A percentile compares a stretch with the other conserved stretches of the same genome.
Evolutionary conservation across 768 basidiomycete genomes (phyloP).

Genomic region (Termitomyces sp.): DNA sequence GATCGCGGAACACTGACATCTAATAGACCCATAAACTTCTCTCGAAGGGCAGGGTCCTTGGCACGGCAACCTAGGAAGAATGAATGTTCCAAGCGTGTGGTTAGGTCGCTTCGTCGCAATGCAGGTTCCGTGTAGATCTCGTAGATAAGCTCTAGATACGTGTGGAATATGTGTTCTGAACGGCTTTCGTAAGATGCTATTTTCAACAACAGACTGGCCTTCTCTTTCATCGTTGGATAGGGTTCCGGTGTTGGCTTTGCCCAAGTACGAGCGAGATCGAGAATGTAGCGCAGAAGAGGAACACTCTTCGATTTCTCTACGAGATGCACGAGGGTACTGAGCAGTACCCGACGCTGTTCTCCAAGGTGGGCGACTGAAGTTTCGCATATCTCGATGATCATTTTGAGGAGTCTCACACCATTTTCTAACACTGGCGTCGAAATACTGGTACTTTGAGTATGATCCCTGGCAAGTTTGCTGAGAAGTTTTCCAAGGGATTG

Average conservation of each 20-base stretch:
- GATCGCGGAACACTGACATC: slow-evolving; percentile 85
- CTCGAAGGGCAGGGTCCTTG: slow-evolving; percentile 70
- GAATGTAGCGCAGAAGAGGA: slow-evolving; percentile 73
- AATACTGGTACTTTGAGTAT: slow-evolving; percentile 52
- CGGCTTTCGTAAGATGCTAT: slow-evolving; percentile 82
- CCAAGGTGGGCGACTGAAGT: slow-evolving; percentile 73
- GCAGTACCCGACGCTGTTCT: slow-evolving; percentile 79
- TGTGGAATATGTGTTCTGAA: slow-evolving; percentile 71
- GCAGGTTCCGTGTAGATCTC: slow-evolving; percentile 89
- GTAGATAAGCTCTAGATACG: slow-evolving; percentile 85
- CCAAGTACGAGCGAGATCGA: slow-evolving; percentile 87
- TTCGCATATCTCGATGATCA: slow-evolving; percentile 86
- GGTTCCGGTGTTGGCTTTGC: slow-evolving; percentile 80
- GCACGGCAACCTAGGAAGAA: slow-evolving; percentile 91
- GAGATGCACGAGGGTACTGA: slow-evolving; percentile 71
- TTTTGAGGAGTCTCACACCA: slow-evolving; percentile 58
- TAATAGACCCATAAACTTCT: slow-evolving; percentile 83
- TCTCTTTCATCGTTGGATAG: slow-evolving; percentile 93
- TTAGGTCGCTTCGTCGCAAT: slow-evolving; percentile 88
- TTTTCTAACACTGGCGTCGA: slow-evolving; percentile 45
- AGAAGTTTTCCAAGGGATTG: slow-evolving; percentile 76
- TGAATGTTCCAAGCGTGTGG: slow-evolving; percentile 85
- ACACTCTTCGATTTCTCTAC: slow-evolving; percentile 86
- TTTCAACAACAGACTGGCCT: slow-evolving; percentile 80
- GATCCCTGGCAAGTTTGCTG: slow-evolving; percentile 82